These are phyloP conservation scores for Kodamaea hsintzibuensis DNA, from an alignment of 805 yeast genomes.

Conservation along the genomic window DNA sequence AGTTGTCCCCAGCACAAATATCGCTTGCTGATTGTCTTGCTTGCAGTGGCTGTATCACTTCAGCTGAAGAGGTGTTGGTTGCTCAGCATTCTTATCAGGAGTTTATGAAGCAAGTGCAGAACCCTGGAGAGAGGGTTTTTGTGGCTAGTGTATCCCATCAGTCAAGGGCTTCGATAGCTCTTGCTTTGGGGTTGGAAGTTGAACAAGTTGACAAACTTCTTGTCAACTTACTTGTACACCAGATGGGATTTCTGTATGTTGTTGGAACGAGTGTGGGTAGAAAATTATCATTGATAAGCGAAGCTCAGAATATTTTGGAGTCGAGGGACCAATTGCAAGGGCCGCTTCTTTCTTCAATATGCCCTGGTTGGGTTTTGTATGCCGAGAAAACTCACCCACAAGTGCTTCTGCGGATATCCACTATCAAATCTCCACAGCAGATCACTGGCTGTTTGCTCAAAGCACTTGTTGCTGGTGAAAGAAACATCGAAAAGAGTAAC, in stretches of 20 bases:
- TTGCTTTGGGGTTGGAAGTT: constrained; percentile 56
- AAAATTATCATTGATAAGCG: constrained; percentile 54
- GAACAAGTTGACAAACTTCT: constrained; percentile 60
- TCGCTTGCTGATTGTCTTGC: constrained; percentile 92
- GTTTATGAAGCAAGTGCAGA: constrained; percentile 58
- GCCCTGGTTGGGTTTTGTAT: constrained; percentile 97
- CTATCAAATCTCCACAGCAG: constrained; percentile 89
- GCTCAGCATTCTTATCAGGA: constrained; percentile 89
- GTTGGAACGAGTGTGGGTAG: constrained; percentile 88
- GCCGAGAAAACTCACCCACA: constrained; percentile 95
- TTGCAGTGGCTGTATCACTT: constrained; percentile 95
- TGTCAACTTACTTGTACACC: constrained; percentile 54
- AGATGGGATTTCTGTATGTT: constrained; percentile 67
- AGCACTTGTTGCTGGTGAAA: constrained; percentile 39
- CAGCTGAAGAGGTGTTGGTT: constrained; percentile 92
- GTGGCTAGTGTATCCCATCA: constrained; percentile 86
- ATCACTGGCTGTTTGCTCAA: constrained; percentile 83
- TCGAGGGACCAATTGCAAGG: constrained; percentile 39
- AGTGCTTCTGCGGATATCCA: constrained; percentile 66
- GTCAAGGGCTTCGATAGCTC: constrained; percentile 77
- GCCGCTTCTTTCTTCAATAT: constrained; percentile 70
- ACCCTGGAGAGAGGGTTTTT: constrained; percentile 42
- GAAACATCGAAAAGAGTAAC: constrained; percentile 30
- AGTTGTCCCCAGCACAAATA: constrained; percentile 78
- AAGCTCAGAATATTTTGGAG: constrained; percentile 43